Evolutionary conservation across 2,329 filamentous ascomycete species (phyloP).

Genomic region (Calonectria pseudoreteaudii): DNA sequence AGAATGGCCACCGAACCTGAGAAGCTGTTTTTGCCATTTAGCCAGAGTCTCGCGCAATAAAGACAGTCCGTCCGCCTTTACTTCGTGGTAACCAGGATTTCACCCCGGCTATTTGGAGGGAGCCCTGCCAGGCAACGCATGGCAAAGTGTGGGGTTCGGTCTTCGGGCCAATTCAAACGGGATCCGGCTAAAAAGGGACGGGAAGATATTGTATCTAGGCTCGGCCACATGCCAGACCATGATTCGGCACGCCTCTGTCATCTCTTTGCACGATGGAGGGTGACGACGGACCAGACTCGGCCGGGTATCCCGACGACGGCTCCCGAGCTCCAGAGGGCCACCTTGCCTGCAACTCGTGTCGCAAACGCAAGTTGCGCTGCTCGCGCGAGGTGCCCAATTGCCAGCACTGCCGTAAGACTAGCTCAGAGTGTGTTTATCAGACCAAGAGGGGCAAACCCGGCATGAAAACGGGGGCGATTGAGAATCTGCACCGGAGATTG

Average conservation of each 20-base stretch:
- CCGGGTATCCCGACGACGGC: constrained; percentile 6
- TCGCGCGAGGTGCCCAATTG: constrained; percentile 7
- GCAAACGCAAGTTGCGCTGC: constrained; percentile 16
- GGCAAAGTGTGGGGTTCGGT: background rate
- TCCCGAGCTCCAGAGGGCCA: constrained; percentile 2
- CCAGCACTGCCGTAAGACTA: constrained; percentile 18
- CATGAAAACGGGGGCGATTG: constrained; percentile 52
- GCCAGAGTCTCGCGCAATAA: background rate
- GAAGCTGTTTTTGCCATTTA: background rate
- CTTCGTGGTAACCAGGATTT: background rate
- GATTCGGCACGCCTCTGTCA: background rate
- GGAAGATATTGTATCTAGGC: constrained; percentile 1
- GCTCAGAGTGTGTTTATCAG: constrained; percentile 45
- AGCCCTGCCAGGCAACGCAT: background rate
- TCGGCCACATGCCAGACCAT: background rate
- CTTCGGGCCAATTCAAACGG: background rate
- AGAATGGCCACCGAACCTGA: background rate
- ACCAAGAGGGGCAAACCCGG: constrained; percentile 49
- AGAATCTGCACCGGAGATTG: constrained; percentile 49
- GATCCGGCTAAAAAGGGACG: constrained; percentile 1
- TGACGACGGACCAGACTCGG: constrained; percentile 1
- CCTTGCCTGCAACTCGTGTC: constrained; percentile 14
- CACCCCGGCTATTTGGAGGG: background rate
- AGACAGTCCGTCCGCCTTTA: background rate
- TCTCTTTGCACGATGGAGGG: constrained; percentile 1